phyloP scores from a whole-genome alignment of 108 stramenopile species.

The Epithemia pelagica region DNA sequence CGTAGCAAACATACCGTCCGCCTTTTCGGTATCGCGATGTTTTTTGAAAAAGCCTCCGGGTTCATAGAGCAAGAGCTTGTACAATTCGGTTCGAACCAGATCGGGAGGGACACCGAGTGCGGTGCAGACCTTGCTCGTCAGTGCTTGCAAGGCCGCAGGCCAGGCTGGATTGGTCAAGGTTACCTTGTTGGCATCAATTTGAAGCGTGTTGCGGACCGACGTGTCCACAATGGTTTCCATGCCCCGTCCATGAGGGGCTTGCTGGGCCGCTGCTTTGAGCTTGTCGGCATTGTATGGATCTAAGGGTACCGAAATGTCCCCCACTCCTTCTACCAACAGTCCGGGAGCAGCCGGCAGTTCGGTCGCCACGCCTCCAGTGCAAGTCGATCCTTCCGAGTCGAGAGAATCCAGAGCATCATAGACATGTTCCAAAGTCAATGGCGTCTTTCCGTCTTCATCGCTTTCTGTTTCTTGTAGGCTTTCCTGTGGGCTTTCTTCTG shows the following conservation, averaged over 20 bases:
- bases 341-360: slow-evolving; percentile 20
- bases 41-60: slow-evolving; percentile 27
- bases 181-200: slow-evolving; percentile 22
- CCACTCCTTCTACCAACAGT: slow-evolving; percentile 22
- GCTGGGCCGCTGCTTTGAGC: slow-evolving; percentile 13
- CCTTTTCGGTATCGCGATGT: slow-evolving; percentile 32
- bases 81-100: slow-evolving; percentile 23
- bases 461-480: background rate
- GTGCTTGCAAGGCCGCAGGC: slow-evolving; percentile 21
- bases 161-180: too few relatives aligned
- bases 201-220: slow-evolving; percentile 17
- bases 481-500: background rate
- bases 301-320: slow-evolving; percentile 22
- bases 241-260: slow-evolving; percentile 34
- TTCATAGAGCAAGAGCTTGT: slow-evolving; percentile 40
- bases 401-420: slow-evolving; percentile 7
- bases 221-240: slow-evolving; percentile 23
- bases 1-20: slow-evolving; percentile 39
- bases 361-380: slow-evolving; percentile 9
- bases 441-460: background rate
- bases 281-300: slow-evolving; percentile 1
- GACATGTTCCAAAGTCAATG: background rate
- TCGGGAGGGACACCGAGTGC: slow-evolving; percentile 10
- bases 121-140: slow-evolving; percentile 3
- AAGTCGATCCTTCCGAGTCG: background rate